phyloP scores from a whole-genome alignment of 768 basidiomycete genomes.

The Trametes villosa region DNA sequence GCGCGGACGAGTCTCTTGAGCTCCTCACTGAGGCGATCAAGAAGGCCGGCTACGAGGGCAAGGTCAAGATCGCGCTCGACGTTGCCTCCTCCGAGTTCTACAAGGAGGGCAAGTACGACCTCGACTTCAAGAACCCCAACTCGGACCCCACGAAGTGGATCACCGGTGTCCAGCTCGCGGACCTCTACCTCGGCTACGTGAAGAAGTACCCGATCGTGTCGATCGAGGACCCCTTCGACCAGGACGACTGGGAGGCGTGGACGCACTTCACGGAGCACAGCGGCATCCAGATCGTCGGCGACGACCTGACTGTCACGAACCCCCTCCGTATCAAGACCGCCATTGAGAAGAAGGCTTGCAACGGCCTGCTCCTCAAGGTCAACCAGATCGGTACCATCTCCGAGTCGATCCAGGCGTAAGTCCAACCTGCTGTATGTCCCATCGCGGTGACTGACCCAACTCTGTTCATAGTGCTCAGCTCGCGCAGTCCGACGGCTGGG shows the following conservation, averaged over 20 bases:
- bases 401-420: constrained; percentile 97
- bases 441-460: background rate
- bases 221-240: constrained; percentile 98
- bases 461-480: constrained; percentile 68
- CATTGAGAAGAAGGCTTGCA: constrained; percentile 99
- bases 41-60: constrained; percentile 97
- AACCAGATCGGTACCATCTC: constrained; percentile 99
- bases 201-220: constrained; percentile 96
- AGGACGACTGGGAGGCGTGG: constrained; percentile 99
- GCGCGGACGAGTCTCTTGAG: constrained; percentile 97
- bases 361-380: constrained; percentile 97
- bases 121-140: constrained; percentile 99
- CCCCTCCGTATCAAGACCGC: constrained; percentile 96
- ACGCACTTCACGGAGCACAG: constrained; percentile 81
- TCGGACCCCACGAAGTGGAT: constrained; percentile 98
- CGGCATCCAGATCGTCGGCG: constrained; percentile 90
- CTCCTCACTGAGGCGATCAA: constrained; percentile 95
- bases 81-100: constrained; percentile 99
- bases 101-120: constrained; percentile 99
- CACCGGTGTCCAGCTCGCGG: constrained; percentile 88
- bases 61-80: constrained; percentile 98
- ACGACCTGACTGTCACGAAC: constrained; percentile 98
- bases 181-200: constrained; percentile 84
- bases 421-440: constrained; percentile 24
- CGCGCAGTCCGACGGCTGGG: constrained; percentile 94